A percentile compares a stretch with the other conserved stretches of the same genome.
These are phyloP conservation scores for Quercus suber DNA, from an alignment of 306 rosid species.

Conservation along the genomic window DNA sequence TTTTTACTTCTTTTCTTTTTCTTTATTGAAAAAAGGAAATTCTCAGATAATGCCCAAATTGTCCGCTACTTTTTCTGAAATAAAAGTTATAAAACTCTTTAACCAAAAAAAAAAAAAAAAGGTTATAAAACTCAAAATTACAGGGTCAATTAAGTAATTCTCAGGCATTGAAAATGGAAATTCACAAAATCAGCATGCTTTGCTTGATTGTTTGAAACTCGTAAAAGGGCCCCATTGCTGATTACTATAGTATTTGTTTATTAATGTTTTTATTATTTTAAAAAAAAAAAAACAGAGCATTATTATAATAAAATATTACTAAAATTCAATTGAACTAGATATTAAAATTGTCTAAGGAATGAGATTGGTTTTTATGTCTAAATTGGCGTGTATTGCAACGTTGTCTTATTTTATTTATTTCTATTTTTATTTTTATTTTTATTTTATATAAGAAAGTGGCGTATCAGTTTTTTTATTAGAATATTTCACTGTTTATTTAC, in stretches of 20 bases:
- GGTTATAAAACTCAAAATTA: slow-evolving; percentile 18
- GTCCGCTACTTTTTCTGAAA: background rate
- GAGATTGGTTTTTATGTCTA: too few relatives aligned
- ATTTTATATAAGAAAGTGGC: too few relatives aligned
- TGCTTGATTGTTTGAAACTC: slow-evolving; percentile 13
- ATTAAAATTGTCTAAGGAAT: background rate
- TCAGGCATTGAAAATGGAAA: background rate
- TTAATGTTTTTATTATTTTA: background rate
- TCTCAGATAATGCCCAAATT: too few relatives aligned
- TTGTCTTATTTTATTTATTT: too few relatives aligned
- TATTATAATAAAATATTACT: background rate
- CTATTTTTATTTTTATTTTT: too few relatives aligned
- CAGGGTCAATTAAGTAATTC: slow-evolving; percentile 2
- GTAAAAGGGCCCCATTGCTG: slow-evolving; percentile 33
- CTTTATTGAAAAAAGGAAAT: too few relatives aligned
- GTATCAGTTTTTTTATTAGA: too few relatives aligned
- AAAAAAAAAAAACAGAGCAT: slow-evolving; percentile 11
- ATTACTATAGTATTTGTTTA: background rate
- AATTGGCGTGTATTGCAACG: too few relatives aligned
- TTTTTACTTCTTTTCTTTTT: too few relatives aligned
- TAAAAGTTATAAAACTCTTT: slow-evolving; percentile 17
- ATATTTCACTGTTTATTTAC: too few relatives aligned
- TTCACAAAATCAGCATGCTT: slow-evolving; percentile 27
- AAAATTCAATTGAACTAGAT: slow-evolving; percentile 20
- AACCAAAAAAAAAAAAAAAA: background rate